Percentiles rank a stretch among this genome's conserved stretches.
These are phyloP conservation scores for Candida silvatica DNA, from an alignment of 805 yeast species.

Conservation along the genomic window DNA sequence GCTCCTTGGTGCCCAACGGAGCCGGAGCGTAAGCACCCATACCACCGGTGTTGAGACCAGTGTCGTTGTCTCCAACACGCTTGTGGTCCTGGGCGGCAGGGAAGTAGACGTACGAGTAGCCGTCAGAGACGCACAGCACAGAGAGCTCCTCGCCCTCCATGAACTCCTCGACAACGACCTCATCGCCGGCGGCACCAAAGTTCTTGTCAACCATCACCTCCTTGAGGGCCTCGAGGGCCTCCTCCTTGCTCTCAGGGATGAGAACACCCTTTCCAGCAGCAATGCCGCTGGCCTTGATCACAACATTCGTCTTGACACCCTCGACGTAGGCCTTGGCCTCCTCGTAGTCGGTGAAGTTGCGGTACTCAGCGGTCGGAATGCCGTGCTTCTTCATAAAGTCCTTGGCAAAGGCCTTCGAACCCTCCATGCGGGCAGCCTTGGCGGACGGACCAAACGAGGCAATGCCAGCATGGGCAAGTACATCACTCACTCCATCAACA, in stretches of 20 bases:
- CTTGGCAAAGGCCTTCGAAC: slow-evolving; percentile 91
- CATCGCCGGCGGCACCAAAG: slow-evolving; percentile 92
- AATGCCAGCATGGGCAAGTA: slow-evolving; percentile 74
- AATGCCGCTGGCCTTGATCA: slow-evolving; percentile 93
- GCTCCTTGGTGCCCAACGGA: slow-evolving; percentile 78
- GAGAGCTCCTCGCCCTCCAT: slow-evolving; percentile 96
- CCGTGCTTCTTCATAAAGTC: slow-evolving; percentile 85
- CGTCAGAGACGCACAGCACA: slow-evolving; percentile 86
- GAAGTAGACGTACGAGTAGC: slow-evolving; percentile 80
- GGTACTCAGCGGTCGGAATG: slow-evolving; percentile 91
- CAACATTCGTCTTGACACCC: slow-evolving; percentile 63
- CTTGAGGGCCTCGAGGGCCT: slow-evolving; percentile 76
- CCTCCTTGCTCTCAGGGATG: slow-evolving; percentile 77
- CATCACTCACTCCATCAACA: slow-evolving; percentile 81
- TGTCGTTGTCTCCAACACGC: slow-evolving; percentile 87
- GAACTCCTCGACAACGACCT: slow-evolving; percentile 91
- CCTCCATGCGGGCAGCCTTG: slow-evolving; percentile 90
- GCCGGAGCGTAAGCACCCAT: slow-evolving; percentile 99
- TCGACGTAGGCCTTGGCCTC: slow-evolving; percentile 67
- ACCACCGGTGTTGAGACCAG: slow-evolving; percentile 96
- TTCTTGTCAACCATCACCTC: slow-evolving; percentile 84
- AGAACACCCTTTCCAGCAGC: slow-evolving; percentile 99
- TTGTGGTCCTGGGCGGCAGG: slow-evolving; percentile 99
- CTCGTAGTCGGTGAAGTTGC: slow-evolving; percentile 70
- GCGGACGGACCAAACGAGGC: slow-evolving; percentile 96